Evolutionary conservation across 83 land plant species (phyloP).

Genomic region (Thuja plicata): DNA sequence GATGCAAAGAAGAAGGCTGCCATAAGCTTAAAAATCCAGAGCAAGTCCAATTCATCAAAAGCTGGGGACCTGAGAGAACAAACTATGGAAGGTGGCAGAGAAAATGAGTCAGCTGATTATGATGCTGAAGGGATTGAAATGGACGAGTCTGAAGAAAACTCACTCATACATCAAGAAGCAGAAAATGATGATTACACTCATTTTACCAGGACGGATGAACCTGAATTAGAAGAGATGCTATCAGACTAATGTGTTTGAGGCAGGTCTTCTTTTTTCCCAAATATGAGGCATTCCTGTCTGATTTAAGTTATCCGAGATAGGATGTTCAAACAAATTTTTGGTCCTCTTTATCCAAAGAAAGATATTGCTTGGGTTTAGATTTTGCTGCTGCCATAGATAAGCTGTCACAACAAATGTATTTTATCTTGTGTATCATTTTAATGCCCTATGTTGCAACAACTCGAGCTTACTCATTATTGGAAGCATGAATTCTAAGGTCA

Average conservation of each 20-base stretch:
- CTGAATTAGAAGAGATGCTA: conserved; percentile 10
- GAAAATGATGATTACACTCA: conserved; percentile 11
- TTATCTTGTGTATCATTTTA: conserved; percentile 1
- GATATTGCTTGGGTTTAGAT: neutral
- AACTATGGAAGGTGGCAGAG: neutral
- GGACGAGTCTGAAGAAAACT: conserved; percentile 12
- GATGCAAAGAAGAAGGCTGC: neutral
- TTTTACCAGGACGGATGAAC: conserved; percentile 8
- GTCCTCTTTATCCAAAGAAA: neutral
- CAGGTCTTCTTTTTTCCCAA: neutral
- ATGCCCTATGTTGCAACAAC: neutral
- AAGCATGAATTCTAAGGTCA: neutral
- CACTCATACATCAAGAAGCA: neutral
- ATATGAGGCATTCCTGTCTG: neutral
- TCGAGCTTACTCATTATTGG: neutral
- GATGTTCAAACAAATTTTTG: neutral
- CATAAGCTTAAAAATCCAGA: neutral
- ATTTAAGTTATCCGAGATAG: neutral
- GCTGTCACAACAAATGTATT: neutral
- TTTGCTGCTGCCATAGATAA: neutral
- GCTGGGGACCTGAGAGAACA: neutral
- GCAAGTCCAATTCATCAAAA: neutral
- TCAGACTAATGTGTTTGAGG: conserved; percentile 3
- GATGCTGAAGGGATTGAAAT: conserved; percentile 9
- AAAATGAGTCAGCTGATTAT: conserved; percentile 8